phyloP scores from a whole-genome alignment of 1,284 basidiomycete species.

The Erythrobasidium hasegawianum region DNA sequence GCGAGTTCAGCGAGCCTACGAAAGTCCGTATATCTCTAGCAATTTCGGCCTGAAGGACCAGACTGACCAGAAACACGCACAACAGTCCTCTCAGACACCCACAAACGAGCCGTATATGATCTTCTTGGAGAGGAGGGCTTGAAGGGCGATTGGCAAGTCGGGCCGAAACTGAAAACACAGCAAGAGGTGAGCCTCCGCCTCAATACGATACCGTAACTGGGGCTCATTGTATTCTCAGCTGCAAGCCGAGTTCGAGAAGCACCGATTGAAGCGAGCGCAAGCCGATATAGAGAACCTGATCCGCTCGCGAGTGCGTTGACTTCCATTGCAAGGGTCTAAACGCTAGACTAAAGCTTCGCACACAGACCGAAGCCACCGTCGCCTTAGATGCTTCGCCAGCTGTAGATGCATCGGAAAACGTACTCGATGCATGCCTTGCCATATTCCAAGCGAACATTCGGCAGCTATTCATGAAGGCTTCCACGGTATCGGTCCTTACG shows the following conservation, averaged over 20 bases:
- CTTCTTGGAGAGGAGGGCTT: slow-evolving; percentile 63
- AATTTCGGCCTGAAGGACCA: slow-evolving; percentile 44
- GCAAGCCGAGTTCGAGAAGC: slow-evolving; percentile 53
- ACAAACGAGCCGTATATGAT: slow-evolving; percentile 73
- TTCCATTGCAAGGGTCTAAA: neutral
- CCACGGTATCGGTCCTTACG: slow-evolving; percentile 21
- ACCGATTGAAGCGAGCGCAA: slow-evolving; percentile 53
- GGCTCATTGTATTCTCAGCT: slow-evolving; percentile 49
- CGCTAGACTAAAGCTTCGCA: neutral
- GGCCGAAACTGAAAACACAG: slow-evolving; percentile 53
- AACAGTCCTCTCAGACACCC: slow-evolving; percentile 55
- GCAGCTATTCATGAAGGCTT: slow-evolving; percentile 32
- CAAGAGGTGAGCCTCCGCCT: slow-evolving; percentile 54
- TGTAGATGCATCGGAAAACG: neutral
- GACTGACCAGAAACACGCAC: slow-evolving; percentile 45
- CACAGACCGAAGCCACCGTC: slow-evolving; percentile 23
- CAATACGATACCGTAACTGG: neutral
- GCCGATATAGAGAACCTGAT: slow-evolving; percentile 55
- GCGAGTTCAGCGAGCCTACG: slow-evolving; percentile 72
- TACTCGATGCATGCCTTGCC: slow-evolving; percentile 8
- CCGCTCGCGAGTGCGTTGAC: slow-evolving; percentile 53
- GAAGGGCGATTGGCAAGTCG: slow-evolving; percentile 62
- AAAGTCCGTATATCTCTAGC: slow-evolving; percentile 56
- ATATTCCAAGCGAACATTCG: slow-evolving; percentile 17
- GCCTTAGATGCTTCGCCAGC: slow-evolving; percentile 25